These are phyloP conservation scores for Chenopodium berlandieri DNA, from an alignment of 148 eudicot species.

Conservation along the genomic window DNA sequence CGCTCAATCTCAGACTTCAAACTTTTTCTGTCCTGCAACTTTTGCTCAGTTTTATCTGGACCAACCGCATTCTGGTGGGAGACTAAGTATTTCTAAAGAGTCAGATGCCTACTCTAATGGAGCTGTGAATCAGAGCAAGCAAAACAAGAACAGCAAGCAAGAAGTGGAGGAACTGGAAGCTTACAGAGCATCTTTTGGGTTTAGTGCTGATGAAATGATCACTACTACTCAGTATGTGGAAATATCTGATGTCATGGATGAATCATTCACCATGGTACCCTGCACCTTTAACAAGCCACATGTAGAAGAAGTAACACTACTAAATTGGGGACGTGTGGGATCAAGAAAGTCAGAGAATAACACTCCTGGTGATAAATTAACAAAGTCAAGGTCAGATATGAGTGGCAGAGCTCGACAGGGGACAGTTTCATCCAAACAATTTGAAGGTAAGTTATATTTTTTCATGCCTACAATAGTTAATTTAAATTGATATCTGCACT, in stretches of 20 bases:
- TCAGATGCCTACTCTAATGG: constrained; percentile 71
- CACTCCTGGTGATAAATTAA: constrained; percentile 31
- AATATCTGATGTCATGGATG: constrained; percentile 79
- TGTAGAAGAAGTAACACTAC: constrained; percentile 37
- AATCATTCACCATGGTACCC: constrained; percentile 68
- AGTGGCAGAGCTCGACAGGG: constrained; percentile 26
- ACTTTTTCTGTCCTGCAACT: constrained; percentile 96
- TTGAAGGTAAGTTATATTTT: constrained; percentile 47
- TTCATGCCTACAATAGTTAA: not conserved
- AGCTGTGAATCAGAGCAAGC: constrained; percentile 61
- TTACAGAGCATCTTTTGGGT: constrained; percentile 97
- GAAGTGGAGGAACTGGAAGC: constrained; percentile 96
- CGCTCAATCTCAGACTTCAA: constrained; percentile 64
- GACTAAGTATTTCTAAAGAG: constrained; percentile 85
- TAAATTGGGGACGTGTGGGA: constrained; percentile 37
- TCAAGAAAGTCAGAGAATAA: constrained; percentile 29
- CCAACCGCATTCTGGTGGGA: constrained; percentile 79
- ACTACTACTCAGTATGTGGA: constrained; percentile 88
- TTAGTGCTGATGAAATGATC: constrained; percentile 97
- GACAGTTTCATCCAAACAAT: constrained; percentile 30
- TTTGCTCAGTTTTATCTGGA: constrained; percentile 95
- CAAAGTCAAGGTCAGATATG: constrained; percentile 37
- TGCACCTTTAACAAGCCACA: constrained; percentile 46
- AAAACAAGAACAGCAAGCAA: constrained; percentile 56
- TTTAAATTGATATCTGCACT: not conserved